Percentiles rank a stretch among this genome's conserved stretches.
Conservation (phyloP, 202 grass and related monocot species). For the Brachypodium distachyon region DNA sequence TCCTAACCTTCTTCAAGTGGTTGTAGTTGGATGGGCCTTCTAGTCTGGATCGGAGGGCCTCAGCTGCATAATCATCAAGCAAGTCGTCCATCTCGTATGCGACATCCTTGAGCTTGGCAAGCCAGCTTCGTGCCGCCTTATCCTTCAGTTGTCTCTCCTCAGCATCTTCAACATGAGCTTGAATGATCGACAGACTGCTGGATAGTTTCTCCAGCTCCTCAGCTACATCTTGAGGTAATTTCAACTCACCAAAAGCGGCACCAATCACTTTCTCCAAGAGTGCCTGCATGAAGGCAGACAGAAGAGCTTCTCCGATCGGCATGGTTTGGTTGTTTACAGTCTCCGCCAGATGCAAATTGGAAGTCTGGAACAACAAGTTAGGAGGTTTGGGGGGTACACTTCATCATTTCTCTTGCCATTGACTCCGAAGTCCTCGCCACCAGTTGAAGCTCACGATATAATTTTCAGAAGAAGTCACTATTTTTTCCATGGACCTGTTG, state of each 20-base stretch:
- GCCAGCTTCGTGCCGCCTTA: slow-evolving; percentile 46
- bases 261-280: slow-evolving; percentile 60
- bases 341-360: background rate
- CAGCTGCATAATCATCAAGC: slow-evolving; percentile 44
- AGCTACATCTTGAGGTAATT: slow-evolving; percentile 12
- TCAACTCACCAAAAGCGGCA: slow-evolving; percentile 43
- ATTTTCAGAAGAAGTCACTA: background rate
- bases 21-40: slow-evolving; percentile 12
- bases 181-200: slow-evolving; percentile 37
- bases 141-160: slow-evolving; percentile 61
- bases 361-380: background rate
- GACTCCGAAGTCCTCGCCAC: slow-evolving; percentile 23
- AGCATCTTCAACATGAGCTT: slow-evolving; percentile 69
- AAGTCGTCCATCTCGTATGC: slow-evolving; percentile 69
- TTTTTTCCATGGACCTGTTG: background rate
- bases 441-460: background rate
- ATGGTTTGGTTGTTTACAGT: slow-evolving; percentile 21
- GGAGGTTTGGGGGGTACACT: background rate
- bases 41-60: slow-evolving; percentile 34
- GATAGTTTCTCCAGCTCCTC: slow-evolving; percentile 48
- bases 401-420: slow-evolving; percentile 3
- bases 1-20: slow-evolving; percentile 37
- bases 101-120: slow-evolving; percentile 55
- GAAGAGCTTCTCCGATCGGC: slow-evolving; percentile 43
- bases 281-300: slow-evolving; percentile 72